Conservation (phyloP, 2,329 filamentous ascomycete species). For the Phialocephala sp. region DNA sequence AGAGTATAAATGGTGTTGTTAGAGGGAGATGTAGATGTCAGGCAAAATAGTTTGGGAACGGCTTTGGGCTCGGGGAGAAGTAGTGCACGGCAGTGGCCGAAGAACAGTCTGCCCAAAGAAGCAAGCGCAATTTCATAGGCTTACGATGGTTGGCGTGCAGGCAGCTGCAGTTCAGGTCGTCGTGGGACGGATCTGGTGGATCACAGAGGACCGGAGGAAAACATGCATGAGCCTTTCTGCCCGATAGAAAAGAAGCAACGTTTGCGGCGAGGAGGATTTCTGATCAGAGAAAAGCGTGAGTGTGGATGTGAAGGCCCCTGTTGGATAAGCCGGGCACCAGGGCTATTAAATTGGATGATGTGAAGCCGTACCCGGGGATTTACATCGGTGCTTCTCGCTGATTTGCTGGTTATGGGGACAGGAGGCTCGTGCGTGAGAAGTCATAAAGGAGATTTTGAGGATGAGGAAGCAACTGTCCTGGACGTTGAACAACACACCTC, state of each 20-base stretch:
- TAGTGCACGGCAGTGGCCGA: neutral
- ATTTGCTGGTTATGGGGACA: conserved; percentile 10
- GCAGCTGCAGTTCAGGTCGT: neutral
- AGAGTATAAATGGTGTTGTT: neutral
- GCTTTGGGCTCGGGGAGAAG: neutral
- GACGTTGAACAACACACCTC: neutral
- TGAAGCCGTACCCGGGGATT: conserved; percentile 8
- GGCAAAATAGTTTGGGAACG: neutral
- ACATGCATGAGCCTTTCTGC: neutral
- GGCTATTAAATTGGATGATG: neutral
- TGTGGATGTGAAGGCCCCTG: neutral
- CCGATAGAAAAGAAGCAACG: neutral
- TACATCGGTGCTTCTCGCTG: conserved; percentile 14
- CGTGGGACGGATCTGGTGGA: neutral
- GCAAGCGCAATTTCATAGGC: neutral
- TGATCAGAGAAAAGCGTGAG: neutral
- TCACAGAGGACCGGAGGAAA: neutral
- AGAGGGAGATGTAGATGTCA: neutral
- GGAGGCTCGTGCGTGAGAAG: conserved; percentile 13
- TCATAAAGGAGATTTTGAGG: neutral
- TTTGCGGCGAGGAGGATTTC: neutral
- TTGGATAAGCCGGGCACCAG: neutral
- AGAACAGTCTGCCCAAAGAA: neutral
- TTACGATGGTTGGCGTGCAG: too few relatives aligned
- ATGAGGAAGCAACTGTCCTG: neutral